Percentiles rank a stretch among this genome's conserved stretches.
Evolutionary conservation across 768 basidiomycete genomes (phyloP).

Genomic region (Lactarius sanguifluus): DNA sequence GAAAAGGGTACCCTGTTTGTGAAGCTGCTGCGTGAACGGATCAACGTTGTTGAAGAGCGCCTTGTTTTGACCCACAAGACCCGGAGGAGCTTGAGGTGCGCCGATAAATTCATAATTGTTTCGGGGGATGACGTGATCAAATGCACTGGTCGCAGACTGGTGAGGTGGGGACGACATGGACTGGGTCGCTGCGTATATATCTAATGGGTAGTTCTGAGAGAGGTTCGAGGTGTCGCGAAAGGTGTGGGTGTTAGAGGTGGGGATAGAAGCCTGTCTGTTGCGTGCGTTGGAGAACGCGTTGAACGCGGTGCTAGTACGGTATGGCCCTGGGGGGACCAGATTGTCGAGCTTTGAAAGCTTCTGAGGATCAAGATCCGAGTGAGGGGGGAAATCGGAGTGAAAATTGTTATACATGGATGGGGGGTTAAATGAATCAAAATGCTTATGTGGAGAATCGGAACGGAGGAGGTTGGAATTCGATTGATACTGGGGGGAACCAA

Average conservation of each 20-base stretch:
- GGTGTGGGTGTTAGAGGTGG: constrained; percentile 20
- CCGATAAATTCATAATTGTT: constrained; percentile 24
- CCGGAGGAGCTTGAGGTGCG: constrained; percentile 20
- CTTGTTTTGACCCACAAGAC: constrained; percentile 25
- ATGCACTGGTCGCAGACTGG: constrained; percentile 25
- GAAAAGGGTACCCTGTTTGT: constrained; percentile 31
- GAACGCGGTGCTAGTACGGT: constrained; percentile 30
- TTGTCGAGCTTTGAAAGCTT: constrained; percentile 28
- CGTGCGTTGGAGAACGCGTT: constrained; percentile 30
- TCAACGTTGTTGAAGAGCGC: constrained; percentile 24
- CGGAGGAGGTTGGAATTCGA: constrained; percentile 50
- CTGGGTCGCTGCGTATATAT: constrained; percentile 28
- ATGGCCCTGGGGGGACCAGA: constrained; percentile 29
- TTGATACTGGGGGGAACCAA: constrained; percentile 51
- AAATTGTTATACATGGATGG: constrained; percentile 36
- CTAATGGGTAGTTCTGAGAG: constrained; percentile 28
- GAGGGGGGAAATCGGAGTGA: constrained; percentile 23
- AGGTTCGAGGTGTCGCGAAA: constrained; percentile 32
- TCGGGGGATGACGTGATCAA: constrained; percentile 25
- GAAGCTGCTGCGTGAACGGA: constrained; percentile 29
- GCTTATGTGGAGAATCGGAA: constrained; percentile 53
- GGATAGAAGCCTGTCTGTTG: constrained; percentile 27
- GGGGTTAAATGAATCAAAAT: constrained; percentile 40
- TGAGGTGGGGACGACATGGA: constrained; percentile 29
- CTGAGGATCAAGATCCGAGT: constrained; percentile 27